Evolutionary conservation across 2,329 filamentous ascomycete genomes (phyloP).

Genomic region (Botrytis hyacinthi): DNA sequence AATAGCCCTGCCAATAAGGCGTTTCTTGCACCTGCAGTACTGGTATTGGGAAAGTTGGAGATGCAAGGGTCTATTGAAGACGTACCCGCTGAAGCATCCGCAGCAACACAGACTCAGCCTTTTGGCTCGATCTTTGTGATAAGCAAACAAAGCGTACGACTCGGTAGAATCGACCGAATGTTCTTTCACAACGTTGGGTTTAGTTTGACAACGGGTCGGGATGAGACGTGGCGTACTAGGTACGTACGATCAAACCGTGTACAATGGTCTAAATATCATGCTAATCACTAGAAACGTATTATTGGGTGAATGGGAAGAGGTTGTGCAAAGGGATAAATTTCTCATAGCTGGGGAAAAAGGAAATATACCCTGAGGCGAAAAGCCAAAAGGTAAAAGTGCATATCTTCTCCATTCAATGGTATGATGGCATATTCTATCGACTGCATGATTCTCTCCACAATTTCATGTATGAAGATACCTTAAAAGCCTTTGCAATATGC

Average conservation of each 20-base stretch:
- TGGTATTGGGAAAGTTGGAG: not conserved
- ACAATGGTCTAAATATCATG: constrained; percentile 3
- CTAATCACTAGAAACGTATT: not conserved
- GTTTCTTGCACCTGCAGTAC: constrained; percentile 8
- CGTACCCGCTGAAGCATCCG: constrained; percentile 22
- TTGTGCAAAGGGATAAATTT: not conserved
- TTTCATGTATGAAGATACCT: not conserved
- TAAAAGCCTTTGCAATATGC: not conserved
- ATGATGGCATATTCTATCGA: constrained; percentile 4
- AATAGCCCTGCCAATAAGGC: constrained; percentile 14
- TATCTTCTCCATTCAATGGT: constrained; percentile 3
- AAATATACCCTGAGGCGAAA: constrained; percentile 5
- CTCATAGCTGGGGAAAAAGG: not conserved
- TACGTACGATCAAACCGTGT: constrained; percentile 19
- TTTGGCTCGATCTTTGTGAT: constrained; percentile 25
- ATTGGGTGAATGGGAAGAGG: not conserved
- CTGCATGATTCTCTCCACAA: constrained; percentile 18
- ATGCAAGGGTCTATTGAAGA: constrained; percentile 9
- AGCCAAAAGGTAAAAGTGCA: constrained; percentile 7
- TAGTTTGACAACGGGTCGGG: constrained; percentile 19
- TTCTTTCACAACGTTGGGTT: constrained; percentile 19
- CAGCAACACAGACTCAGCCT: constrained; percentile 29
- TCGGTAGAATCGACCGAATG: constrained; percentile 27
- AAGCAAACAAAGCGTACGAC: constrained; percentile 29
- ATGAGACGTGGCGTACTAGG: constrained; percentile 9